Evolutionary conservation across 2,329 filamentous ascomycete species (phyloP).

Genomic region (Epichloe sp.): DNA sequence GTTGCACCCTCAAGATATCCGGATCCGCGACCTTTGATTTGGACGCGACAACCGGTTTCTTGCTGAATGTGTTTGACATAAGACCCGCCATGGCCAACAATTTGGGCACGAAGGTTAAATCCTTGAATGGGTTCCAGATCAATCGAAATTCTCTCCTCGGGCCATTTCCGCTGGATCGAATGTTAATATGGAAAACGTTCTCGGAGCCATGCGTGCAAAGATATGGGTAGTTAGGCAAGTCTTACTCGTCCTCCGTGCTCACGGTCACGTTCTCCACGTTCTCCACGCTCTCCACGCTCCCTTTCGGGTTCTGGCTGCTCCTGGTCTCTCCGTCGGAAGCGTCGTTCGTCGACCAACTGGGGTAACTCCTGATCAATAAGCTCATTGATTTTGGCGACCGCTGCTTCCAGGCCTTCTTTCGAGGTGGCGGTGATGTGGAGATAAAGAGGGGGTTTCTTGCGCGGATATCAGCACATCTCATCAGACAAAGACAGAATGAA

Average conservation of each 20-base stretch:
- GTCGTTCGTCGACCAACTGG: slow-evolving; percentile 85
- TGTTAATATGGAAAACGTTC: not conserved
- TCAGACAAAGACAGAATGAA: not conserved
- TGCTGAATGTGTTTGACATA: slow-evolving; percentile 98
- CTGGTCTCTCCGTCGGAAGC: slow-evolving; percentile 73
- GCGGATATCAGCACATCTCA: not conserved
- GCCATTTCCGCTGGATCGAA: slow-evolving; percentile 77
- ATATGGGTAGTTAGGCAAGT: not conserved
- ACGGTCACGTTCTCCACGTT: slow-evolving; percentile 43
- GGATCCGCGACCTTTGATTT: slow-evolving; percentile 94
- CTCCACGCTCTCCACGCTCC: slow-evolving; percentile 27
- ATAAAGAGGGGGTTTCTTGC: slow-evolving; percentile 85
- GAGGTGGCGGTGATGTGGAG: slow-evolving; percentile 89
- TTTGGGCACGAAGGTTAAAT: slow-evolving; percentile 91
- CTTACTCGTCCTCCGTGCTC: slow-evolving; percentile 69
- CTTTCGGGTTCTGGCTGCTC: slow-evolving; percentile 63
- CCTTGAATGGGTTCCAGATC: slow-evolving; percentile 81
- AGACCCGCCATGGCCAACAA: slow-evolving; percentile 84
- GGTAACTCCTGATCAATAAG: slow-evolving; percentile 93
- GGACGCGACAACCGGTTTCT: slow-evolving; percentile 87
- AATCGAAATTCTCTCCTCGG: slow-evolving; percentile 88
- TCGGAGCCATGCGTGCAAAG: not conserved
- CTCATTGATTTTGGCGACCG: slow-evolving; percentile 79
- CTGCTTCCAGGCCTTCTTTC: slow-evolving; percentile 83
- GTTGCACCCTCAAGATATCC: slow-evolving; percentile 85